phyloP scores from a whole-genome alignment of 495 filamentous ascomycete genomes.

The Podospora australis region DNA sequence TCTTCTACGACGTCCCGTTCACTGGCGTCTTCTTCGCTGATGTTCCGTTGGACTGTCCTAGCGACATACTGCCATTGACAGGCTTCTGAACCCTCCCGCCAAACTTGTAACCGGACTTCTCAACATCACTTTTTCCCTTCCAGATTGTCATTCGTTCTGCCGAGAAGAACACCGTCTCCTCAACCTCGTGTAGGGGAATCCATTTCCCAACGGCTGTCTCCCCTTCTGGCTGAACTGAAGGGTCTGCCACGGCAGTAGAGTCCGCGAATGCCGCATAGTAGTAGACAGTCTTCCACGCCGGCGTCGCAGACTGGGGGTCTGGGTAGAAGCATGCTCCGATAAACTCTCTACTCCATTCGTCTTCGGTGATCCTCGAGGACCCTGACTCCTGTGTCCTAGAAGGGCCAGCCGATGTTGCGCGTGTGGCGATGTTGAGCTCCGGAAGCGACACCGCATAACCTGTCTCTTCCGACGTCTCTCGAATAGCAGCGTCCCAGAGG shows the following conservation, averaged over 20 bases:
- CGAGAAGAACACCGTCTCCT: constrained; percentile 19
- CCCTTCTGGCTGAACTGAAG: constrained; percentile 23
- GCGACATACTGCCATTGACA: too few species aligned
- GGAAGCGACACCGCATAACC: constrained; percentile 32
- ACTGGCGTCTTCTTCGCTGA: too few species aligned
- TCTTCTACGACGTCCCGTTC: too few species aligned
- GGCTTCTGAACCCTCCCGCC: background rate
- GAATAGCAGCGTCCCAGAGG: constrained; percentile 34
- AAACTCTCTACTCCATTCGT: constrained; percentile 22
- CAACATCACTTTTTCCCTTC: constrained; percentile 20
- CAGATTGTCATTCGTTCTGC: constrained; percentile 19
- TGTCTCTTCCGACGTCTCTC: constrained; percentile 43
- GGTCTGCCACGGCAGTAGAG: constrained; percentile 16
- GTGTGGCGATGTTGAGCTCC: constrained; percentile 31
- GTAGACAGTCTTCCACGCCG: constrained; percentile 24
- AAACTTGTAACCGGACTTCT: constrained; percentile 20
- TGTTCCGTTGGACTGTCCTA: too few species aligned
- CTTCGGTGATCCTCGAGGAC: constrained; percentile 21
- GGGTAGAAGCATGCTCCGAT: constrained; percentile 23
- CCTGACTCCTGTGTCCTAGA: constrained; percentile 3
- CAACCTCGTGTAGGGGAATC: constrained; percentile 18
- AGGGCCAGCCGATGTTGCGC: constrained; percentile 16
- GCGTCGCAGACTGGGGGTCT: constrained; percentile 25
- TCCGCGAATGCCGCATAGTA: constrained; percentile 26
- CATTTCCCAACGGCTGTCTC: constrained; percentile 24